A percentile compares a stretch with the other conserved stretches of the same genome.
Conservation (phyloP, 208 protist species). For the Wallacemonas collosoma region DNA sequence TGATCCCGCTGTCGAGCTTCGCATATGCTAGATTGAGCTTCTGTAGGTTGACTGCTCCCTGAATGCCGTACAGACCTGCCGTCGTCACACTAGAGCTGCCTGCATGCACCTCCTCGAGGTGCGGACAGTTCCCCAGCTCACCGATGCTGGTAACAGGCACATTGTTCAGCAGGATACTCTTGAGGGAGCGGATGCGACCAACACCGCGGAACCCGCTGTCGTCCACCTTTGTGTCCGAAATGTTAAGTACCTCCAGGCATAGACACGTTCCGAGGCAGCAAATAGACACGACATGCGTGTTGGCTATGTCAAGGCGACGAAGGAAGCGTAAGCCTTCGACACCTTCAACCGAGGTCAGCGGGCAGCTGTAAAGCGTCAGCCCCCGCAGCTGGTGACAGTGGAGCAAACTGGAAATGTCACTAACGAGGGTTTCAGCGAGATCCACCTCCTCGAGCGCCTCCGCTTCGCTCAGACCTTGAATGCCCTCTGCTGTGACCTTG, state of each 20-base stretch:
- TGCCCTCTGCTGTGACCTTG: conserved; percentile 28
- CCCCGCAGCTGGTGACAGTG: conserved; percentile 20
- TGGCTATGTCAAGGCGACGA: conserved; percentile 33
- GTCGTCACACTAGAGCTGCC: conserved; percentile 26
- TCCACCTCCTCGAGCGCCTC: conserved; percentile 26
- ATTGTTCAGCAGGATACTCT: conserved; percentile 25
- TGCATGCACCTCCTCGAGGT: conserved; percentile 35
- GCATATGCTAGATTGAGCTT: conserved; percentile 45
- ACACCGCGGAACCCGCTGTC: conserved; percentile 30
- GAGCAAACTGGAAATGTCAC: conserved; percentile 22
- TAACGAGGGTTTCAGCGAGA: conserved; percentile 31
- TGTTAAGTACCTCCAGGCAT: conserved; percentile 29
- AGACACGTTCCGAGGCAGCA: conserved; percentile 17
- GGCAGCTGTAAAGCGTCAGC: conserved; percentile 27
- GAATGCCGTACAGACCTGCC: conserved; percentile 28
- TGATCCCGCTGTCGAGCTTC: conserved; percentile 19
- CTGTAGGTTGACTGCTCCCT: conserved; percentile 17
- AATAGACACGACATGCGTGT: conserved; percentile 25
- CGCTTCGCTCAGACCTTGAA: conserved; percentile 16
- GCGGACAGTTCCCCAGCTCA: conserved; percentile 24
- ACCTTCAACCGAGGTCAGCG: conserved; percentile 26
- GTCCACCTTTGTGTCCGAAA: conserved; percentile 29
- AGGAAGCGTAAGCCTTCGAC: conserved; percentile 20
- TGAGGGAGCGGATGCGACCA: conserved; percentile 18
- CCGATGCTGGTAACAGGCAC: conserved; percentile 26